phyloP scores from a whole-genome alignment of 305 asterid species.

The Fraxinus platypoda region DNA sequence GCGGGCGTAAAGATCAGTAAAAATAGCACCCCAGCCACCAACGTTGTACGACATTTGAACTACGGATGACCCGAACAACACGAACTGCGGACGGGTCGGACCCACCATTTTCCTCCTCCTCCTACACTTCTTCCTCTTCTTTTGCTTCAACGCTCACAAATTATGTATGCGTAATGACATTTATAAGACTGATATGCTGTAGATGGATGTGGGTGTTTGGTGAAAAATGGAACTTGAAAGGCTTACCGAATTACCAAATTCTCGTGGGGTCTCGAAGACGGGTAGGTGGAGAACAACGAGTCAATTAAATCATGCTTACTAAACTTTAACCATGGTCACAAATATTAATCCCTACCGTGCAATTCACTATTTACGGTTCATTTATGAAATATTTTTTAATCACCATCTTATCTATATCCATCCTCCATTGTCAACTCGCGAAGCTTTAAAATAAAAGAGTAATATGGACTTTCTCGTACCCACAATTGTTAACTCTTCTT shows the following conservation, averaged over 20 bases:
- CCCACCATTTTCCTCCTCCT: conserved; percentile 45
- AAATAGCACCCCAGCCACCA: conserved; percentile 78
- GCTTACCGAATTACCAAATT: neutral
- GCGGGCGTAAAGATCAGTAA: conserved; percentile 68
- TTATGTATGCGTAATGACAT: neutral
- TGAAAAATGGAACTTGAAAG: neutral
- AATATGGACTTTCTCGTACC: too few species aligned
- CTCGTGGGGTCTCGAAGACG: neutral
- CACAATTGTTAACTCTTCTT: too few species aligned
- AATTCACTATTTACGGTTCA: too few species aligned
- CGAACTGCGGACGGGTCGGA: conserved; percentile 57
- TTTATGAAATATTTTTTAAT: too few species aligned
- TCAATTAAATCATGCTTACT: too few species aligned
- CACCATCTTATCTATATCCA: too few species aligned
- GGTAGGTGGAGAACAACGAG: neutral
- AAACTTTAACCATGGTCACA: too few species aligned
- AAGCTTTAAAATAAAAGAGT: too few species aligned
- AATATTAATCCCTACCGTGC: too few species aligned
- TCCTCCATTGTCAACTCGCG: too few species aligned
- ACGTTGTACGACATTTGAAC: conserved; percentile 53
- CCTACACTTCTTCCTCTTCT: neutral
- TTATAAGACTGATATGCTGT: neutral
- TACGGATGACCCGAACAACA: conserved; percentile 79
- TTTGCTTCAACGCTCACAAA: neutral
- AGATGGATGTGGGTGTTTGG: neutral